These are phyloP conservation scores for Leishmania tarentolae DNA, from an alignment of 208 protist species.

Conservation along the genomic window DNA sequence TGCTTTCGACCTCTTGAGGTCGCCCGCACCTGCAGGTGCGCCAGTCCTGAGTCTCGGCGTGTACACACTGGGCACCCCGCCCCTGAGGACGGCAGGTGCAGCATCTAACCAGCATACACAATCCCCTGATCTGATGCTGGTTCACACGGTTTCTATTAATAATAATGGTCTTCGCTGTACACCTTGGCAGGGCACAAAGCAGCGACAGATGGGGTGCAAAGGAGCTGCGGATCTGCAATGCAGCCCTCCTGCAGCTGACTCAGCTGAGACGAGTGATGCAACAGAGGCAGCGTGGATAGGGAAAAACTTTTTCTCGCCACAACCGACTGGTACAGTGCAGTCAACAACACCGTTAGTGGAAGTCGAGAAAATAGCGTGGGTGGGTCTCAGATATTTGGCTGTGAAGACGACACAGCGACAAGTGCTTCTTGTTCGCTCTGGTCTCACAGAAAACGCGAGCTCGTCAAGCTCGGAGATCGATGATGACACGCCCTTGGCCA, in stretches of 20 bases:
- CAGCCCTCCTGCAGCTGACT: not conserved
- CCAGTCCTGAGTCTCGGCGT: not conserved
- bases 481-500: not conserved
- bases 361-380: slow-evolving; percentile 21
- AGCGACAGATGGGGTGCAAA: not conserved
- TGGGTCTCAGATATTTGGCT: slow-evolving; percentile 12
- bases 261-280: not conserved
- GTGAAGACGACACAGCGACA: slow-evolving; percentile 23
- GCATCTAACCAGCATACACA: not conserved
- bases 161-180: slow-evolving; percentile 2
- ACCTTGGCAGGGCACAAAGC: not conserved
- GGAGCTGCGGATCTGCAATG: not conserved
- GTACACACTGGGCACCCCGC: not conserved
- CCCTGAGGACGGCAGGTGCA: not conserved
- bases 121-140: slow-evolving; percentile 33
- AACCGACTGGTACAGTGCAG: not conserved
- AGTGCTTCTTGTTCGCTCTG: slow-evolving; percentile 22
- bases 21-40: not conserved
- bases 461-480: slow-evolving; percentile 1
- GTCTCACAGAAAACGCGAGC: not conserved
- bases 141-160: slow-evolving; percentile 15
- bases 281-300: not conserved
- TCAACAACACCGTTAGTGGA: not conserved
- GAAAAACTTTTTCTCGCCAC: not conserved
- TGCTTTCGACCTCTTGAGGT: not conserved